A percentile compares a stretch with the other conserved stretches of the same genome.
Evolutionary conservation across 352 stramenopile species (phyloP).

Genomic region (Phytophthora rubi): DNA sequence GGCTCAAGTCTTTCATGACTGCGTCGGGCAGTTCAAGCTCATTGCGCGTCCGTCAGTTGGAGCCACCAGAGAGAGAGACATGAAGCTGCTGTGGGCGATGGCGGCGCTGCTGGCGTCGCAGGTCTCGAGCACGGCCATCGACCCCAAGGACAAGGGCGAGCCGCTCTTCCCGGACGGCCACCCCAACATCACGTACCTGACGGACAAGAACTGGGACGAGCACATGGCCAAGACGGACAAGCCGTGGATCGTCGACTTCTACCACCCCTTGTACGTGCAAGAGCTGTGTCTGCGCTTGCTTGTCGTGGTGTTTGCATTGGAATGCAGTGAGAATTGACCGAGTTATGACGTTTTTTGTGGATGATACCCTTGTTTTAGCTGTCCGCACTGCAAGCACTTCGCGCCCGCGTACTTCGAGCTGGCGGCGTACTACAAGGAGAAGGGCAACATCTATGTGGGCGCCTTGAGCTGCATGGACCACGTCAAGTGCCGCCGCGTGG

Average conservation of each 20-base stretch:
- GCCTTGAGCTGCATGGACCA: conserved; percentile 89
- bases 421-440: conserved; percentile 77
- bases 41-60: background rate
- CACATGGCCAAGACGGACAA: conserved; percentile 78
- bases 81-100: conserved; percentile 30
- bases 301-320: background rate
- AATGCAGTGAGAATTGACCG: conserved; percentile 20
- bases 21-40: conserved; percentile 16
- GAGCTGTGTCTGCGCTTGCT: background rate
- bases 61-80: background rate
- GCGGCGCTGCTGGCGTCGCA: conserved; percentile 22
- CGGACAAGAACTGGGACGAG: conserved; percentile 82
- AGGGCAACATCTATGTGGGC: conserved; percentile 71
- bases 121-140: conserved; percentile 43
- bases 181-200: conserved; percentile 88
- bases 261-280: conserved; percentile 80
- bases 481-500: conserved; percentile 80
- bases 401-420: conserved; percentile 66
- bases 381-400: conserved; percentile 84
- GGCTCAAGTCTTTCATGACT: background rate
- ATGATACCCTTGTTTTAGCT: conserved; percentile 39
- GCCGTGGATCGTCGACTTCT: conserved; percentile 87
- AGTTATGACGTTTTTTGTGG: conserved; percentile 22
- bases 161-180: conserved; percentile 83
- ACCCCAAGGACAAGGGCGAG: conserved; percentile 78